Conservation (phyloP, 371 early-diverging fungal genomes). For the Mucor plumbeus region DNA sequence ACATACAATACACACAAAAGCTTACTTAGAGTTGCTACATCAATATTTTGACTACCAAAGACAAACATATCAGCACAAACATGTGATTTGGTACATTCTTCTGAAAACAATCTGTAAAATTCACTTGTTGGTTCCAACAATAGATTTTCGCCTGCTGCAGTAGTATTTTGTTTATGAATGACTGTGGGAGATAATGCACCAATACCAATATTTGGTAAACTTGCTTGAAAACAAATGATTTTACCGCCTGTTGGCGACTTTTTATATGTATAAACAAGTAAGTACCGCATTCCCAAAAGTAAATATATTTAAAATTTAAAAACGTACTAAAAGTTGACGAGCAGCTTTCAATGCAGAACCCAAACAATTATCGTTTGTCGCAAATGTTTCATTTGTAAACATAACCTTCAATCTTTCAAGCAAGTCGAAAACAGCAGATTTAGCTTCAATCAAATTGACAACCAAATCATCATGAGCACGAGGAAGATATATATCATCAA, state of each 20-base stretch:
- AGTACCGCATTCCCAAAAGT: neutral
- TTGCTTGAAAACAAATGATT: constrained; percentile 69
- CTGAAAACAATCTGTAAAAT: constrained; percentile 86
- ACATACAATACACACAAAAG: neutral
- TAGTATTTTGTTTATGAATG: constrained; percentile 54
- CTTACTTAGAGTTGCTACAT: constrained; percentile 81
- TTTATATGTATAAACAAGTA: neutral
- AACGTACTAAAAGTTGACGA: constrained; percentile 66
- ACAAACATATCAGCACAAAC: constrained; percentile 86
- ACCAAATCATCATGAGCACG: constrained; percentile 71
- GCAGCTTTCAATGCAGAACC: constrained; percentile 78
- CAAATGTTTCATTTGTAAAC: constrained; percentile 6
- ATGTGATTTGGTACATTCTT: constrained; percentile 76
- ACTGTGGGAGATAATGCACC: constrained; percentile 54
- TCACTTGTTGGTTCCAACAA: constrained; percentile 69
- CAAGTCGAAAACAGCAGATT: constrained; percentile 59
- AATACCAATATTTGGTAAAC: constrained; percentile 67
- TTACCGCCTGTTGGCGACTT: constrained; percentile 82
- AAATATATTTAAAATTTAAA: neutral
- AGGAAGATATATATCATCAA: constrained; percentile 79
- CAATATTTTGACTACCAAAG: constrained; percentile 74
- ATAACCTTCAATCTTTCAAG: constrained; percentile 57
- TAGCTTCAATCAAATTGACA: constrained; percentile 75
- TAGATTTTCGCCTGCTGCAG: constrained; percentile 32
- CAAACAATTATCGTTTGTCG: constrained; percentile 51